Base-by-base conservation (phyloP, 176 grass and related monocot species). In the Aegilops bicornis region DNA sequence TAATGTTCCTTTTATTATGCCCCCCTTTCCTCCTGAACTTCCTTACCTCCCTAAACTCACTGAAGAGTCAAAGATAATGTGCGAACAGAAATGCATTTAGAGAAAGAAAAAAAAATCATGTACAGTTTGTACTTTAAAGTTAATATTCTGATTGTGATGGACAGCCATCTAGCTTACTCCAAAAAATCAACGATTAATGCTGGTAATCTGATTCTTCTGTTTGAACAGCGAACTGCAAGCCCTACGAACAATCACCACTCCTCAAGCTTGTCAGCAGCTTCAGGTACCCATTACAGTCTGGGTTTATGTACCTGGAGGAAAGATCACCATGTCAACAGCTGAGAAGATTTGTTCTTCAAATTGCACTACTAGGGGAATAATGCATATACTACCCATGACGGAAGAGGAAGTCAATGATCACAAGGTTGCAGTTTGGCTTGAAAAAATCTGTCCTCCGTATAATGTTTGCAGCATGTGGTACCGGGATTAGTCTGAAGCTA, bases 381-480 rank as follows among this genome's bases (percentile, higher is more conserved):
- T 61, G 52, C 20, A 61, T 69, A 25, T 48, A 78, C 22, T 88
- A 95, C 96, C 96, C 96, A 86, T 98, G 93, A 77, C 91, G 96
- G 81, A 92, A 92, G 37, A 98, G 86, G 78, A 93, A 98, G 52
- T 98, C 93, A 3, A 92, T 89, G 39, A 98, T 92, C 37, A 98
- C 93, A 73, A 98, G 87, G 65, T 82, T 88, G 78, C 96, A 95
- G 31, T 98, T 98, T 65, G 89, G 73, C 74, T 98, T 98, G 83
- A 92, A 95, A 82, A 91, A 91, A 31, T 89, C 74, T 54, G 93
- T 95, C 48, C 89, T 93, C 35, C 69, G 61, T 31, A 98, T 79
- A 39, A 95, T 90, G 60, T 89, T 95, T 59, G 96, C 96, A 77
- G 63, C 93, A 85, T 98, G 91, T 50, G 33, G 20, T 30, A 93